phyloP scores from a whole-genome alignment of 73 alveolate genomes.

The Paramecium pentaurelia region DNA sequence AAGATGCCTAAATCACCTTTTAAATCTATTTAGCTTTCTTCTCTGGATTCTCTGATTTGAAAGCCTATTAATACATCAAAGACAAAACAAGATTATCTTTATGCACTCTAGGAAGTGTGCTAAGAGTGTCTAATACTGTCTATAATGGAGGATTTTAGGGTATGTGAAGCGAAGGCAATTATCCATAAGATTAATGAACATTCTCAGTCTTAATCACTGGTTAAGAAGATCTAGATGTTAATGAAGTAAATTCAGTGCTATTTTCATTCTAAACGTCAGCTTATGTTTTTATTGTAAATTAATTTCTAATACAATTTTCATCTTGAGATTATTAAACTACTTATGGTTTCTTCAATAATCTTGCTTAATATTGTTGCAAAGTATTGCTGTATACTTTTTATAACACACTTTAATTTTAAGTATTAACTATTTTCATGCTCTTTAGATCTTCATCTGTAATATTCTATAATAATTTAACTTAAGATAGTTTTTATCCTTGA shows the following conservation, averaged over 20 bases:
- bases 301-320: background rate
- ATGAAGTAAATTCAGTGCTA: background rate
- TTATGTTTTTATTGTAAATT: background rate
- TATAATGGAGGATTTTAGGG: background rate
- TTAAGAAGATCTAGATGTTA: background rate
- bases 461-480: background rate
- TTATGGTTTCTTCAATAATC: constrained; percentile 13
- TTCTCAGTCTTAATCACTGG: background rate
- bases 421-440: background rate
- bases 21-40: background rate
- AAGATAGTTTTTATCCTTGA: background rate
- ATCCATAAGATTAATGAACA: background rate
- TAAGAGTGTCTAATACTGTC: background rate
- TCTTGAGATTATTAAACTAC: background rate
- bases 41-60: background rate
- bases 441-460: background rate
- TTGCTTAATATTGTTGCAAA: constrained; percentile 1
- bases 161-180: background rate
- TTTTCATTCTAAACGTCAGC: background rate
- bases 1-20: background rate
- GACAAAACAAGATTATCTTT: background rate
- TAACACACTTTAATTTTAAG: background rate
- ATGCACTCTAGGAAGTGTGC: background rate
- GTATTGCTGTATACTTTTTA: constrained; percentile 23
- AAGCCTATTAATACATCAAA: background rate